Percentiles rank a stretch among this genome's conserved stretches.
These are phyloP conservation scores for Russula ochroleuca DNA, from an alignment of 768 basidiomycete genomes.

Conservation along the genomic window DNA sequence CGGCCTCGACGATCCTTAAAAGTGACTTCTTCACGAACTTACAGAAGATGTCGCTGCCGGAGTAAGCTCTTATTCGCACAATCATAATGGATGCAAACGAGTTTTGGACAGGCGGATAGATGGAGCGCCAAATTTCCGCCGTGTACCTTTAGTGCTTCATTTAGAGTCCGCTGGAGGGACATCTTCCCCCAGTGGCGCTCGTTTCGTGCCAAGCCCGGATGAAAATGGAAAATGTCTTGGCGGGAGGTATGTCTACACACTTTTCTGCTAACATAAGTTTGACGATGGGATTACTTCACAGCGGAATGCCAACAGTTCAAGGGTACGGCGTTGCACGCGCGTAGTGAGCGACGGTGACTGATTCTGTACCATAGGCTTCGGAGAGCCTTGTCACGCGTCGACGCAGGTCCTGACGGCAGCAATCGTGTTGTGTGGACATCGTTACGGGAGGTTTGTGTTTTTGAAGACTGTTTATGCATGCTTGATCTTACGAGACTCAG, in stretches of 20 bases:
- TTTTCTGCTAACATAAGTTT: neutral
- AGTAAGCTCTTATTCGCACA: slow-evolving; percentile 47
- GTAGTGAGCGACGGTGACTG: slow-evolving; percentile 7
- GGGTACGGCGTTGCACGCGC: slow-evolving; percentile 47
- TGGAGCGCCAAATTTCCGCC: slow-evolving; percentile 90
- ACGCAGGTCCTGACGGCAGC: slow-evolving; percentile 71
- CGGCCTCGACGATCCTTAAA: slow-evolving; percentile 90
- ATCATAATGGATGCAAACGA: neutral
- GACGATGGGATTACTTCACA: slow-evolving; percentile 36
- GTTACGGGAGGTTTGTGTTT: slow-evolving; percentile 63
- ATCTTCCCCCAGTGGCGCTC: slow-evolving; percentile 34
- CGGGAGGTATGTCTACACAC: slow-evolving; percentile 51
- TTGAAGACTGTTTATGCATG: slow-evolving; percentile 19
- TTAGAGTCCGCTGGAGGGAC: slow-evolving; percentile 31
- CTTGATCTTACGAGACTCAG: slow-evolving; percentile 37
- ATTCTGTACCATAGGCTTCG: slow-evolving; percentile 50
- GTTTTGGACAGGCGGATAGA: slow-evolving; percentile 64
- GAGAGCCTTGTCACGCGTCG: slow-evolving; percentile 70
- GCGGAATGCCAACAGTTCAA: slow-evolving; percentile 92
- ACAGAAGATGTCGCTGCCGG: slow-evolving; percentile 95
- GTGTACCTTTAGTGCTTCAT: slow-evolving; percentile 59
- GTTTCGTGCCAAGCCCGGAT: slow-evolving; percentile 39
- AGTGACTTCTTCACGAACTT: slow-evolving; percentile 91
- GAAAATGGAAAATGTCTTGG: slow-evolving; percentile 59
- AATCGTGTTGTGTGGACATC: slow-evolving; percentile 92